A percentile compares a stretch with the other conserved stretches of the same genome.
phyloP scores from a whole-genome alignment of 257 asterid genomes.

The Nicotiana tabacum region DNA sequence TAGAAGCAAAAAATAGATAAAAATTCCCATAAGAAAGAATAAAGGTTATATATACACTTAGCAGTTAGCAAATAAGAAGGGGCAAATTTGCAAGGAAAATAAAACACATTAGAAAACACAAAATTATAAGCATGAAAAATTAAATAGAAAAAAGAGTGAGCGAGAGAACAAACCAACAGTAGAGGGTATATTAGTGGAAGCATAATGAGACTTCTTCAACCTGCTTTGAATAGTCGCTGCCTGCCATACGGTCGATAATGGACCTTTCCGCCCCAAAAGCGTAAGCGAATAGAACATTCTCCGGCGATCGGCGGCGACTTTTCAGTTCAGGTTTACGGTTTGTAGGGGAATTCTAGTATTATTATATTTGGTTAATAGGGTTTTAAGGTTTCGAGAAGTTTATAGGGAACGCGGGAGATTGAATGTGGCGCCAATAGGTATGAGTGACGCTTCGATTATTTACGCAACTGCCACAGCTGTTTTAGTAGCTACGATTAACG shows the following conservation, averaged over 20 bases:
- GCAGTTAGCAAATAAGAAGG: background rate
- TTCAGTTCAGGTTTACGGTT: background rate
- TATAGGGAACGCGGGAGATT: background rate
- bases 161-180: slow-evolving; percentile 44
- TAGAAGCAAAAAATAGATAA: background rate
- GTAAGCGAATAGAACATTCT: slow-evolving; percentile 68
- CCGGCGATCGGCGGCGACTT: background rate
- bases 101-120: background rate
- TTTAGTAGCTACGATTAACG: too few relatives aligned
- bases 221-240: slow-evolving; percentile 80
- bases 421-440: background rate
- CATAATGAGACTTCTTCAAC: slow-evolving; percentile 64
- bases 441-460: background rate
- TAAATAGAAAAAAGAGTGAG: background rate
- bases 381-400: background rate
- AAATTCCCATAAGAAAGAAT: background rate
- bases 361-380: background rate
- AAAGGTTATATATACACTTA: background rate
- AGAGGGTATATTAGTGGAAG: slow-evolving; percentile 47
- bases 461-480: too few relatives aligned
- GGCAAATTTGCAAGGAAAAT: background rate
- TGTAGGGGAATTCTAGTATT: background rate
- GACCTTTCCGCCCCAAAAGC: slow-evolving; percentile 67
- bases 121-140: too few relatives aligned
- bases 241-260: slow-evolving; percentile 82